Conservation (phyloP, 305 asterid genomes). For the Rubia peregrina region DNA sequence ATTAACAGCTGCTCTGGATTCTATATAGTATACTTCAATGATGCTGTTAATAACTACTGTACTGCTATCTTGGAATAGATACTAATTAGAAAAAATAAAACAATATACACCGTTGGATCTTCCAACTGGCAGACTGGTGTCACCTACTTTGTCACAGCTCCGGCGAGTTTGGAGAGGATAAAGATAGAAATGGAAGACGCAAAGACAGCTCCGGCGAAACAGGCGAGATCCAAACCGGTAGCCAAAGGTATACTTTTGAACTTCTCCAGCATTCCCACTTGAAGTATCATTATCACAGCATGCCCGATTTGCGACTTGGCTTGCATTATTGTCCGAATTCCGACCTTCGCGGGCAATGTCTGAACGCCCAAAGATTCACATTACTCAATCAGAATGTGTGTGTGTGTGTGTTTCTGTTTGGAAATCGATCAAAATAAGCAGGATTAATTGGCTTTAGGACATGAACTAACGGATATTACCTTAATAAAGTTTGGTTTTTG, state of each 20-base stretch:
- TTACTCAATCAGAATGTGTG: no score
- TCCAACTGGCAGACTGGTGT: neutral
- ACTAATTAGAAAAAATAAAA: neutral
- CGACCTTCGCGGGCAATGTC: conserved; percentile 43
- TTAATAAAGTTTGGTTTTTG: conserved; percentile 20
- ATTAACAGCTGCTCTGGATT: no score
- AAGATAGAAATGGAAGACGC: conserved; percentile 57
- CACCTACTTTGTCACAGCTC: neutral
- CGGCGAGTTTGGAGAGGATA: conserved; percentile 47
- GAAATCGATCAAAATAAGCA: no score
- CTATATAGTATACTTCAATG: neutral
- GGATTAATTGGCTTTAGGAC: no score
- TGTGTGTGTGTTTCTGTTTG: no score
- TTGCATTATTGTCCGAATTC: conserved; percentile 50
- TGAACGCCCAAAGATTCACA: conserved; percentile 19
- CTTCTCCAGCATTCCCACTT: conserved; percentile 72
- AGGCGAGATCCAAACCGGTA: conserved; percentile 63
- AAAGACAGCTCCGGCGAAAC: conserved; percentile 67
- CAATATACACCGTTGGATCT: neutral
- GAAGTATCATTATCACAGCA: conserved; percentile 66
- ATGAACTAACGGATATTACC: conserved; percentile 19
- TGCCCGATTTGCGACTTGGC: conserved; percentile 83
- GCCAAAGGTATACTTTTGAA: conserved; percentile 53
- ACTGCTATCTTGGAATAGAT: neutral
- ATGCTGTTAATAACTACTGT: neutral